Evolutionary conservation across 805 yeast genomes (phyloP).

Genomic region (Komagataella mondaviorum): DNA sequence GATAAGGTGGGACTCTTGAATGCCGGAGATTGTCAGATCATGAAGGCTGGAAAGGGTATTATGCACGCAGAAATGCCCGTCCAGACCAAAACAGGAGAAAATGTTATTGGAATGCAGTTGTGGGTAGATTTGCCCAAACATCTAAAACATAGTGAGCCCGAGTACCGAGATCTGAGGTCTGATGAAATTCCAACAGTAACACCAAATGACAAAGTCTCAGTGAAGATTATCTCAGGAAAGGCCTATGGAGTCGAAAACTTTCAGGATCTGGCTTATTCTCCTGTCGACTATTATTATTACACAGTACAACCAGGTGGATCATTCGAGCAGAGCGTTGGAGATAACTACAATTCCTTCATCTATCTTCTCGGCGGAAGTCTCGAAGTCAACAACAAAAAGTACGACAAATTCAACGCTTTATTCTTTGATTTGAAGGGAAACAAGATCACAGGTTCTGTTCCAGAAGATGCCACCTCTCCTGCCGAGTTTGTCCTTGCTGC

Average conservation of each 20-base stretch:
- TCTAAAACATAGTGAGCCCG: slow-evolving; percentile 50
- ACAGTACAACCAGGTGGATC: slow-evolving; percentile 51
- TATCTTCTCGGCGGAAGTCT: slow-evolving; percentile 55
- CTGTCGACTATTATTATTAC: slow-evolving; percentile 61
- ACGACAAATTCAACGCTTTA: slow-evolving; percentile 34
- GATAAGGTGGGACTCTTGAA: slow-evolving; percentile 52
- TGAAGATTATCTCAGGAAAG: slow-evolving; percentile 68
- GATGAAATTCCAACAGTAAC: slow-evolving; percentile 59
- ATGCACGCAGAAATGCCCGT: slow-evolving; percentile 84
- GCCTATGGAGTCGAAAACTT: slow-evolving; percentile 64
- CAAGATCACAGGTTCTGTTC: slow-evolving; percentile 35
- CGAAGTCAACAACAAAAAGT: slow-evolving; percentile 25
- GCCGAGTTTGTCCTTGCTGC: slow-evolving; percentile 65
- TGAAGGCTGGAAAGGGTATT: slow-evolving; percentile 87
- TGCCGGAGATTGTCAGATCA: slow-evolving; percentile 81
- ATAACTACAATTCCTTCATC: slow-evolving; percentile 52
- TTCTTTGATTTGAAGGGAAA: slow-evolving; percentile 67
- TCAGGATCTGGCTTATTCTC: slow-evolving; percentile 70
- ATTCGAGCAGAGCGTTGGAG: slow-evolving; percentile 46
- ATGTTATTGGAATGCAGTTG: slow-evolving; percentile 57
- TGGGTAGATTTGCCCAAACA: slow-evolving; percentile 77
- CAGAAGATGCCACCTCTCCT: slow-evolving; percentile 24
- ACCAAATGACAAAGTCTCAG: slow-evolving; percentile 49
- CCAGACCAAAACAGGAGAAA: slow-evolving; percentile 30
- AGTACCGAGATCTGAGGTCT: slow-evolving; percentile 64